phyloP scores from a whole-genome alignment of 805 yeast genomes.

The Zygotorulaspora sp. region DNA sequence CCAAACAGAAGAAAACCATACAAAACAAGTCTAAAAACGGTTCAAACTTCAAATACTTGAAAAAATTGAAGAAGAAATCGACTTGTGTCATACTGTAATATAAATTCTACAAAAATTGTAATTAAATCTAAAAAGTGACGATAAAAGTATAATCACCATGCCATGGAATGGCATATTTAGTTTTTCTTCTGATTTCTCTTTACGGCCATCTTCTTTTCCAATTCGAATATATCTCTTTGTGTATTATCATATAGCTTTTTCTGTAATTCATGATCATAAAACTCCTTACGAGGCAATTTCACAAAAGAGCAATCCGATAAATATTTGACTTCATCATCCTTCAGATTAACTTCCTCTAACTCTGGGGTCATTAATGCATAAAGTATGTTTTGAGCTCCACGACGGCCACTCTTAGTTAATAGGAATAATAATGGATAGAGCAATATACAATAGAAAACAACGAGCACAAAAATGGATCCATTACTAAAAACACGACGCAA shows the following conservation, averaged over 20 bases:
- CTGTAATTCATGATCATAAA: constrained; percentile 58
- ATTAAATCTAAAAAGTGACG: not conserved
- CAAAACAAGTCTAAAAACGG: constrained; percentile 3
- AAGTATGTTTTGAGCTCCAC: constrained; percentile 76
- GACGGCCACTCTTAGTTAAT: constrained; percentile 64
- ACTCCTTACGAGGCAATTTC: constrained; percentile 59
- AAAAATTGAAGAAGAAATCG: constrained; percentile 21
- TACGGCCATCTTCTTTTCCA: constrained; percentile 70
- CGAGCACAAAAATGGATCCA: constrained; percentile 62
- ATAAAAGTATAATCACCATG: no score
- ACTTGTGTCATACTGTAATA: constrained; percentile 25
- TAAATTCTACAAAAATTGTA: not conserved
- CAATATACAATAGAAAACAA: constrained; percentile 53
- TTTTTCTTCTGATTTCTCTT: constrained; percentile 44
- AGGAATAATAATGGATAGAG: constrained; percentile 82
- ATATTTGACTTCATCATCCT: constrained; percentile 44
- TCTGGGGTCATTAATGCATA: constrained; percentile 71
- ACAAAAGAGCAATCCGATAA: constrained; percentile 63
- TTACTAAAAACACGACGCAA: constrained; percentile 72
- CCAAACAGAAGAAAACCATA: constrained; percentile 5
- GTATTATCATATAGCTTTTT: constrained; percentile 57
- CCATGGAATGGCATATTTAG: constrained; percentile 1
- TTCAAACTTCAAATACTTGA: constrained; percentile 8
- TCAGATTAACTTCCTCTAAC: constrained; percentile 56
- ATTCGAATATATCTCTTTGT: constrained; percentile 46